phyloP scores from a whole-genome alignment of 2,329 filamentous ascomycete genomes.

The Aspergillus tanneri region DNA sequence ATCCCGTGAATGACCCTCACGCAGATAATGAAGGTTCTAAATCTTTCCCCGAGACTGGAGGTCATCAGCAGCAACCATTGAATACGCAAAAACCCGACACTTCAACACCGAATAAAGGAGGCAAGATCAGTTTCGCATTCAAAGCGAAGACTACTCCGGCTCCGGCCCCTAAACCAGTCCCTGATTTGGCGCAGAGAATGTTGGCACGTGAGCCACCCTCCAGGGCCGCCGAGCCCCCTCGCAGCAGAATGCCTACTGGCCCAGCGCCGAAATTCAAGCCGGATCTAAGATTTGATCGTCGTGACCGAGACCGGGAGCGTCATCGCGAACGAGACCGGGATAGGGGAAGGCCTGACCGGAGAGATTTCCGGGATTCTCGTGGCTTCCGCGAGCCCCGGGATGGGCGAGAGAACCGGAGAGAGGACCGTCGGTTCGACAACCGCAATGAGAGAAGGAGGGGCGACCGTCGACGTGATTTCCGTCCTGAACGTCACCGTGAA shows the following conservation, averaged over 20 bases:
- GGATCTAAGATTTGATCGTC: slow-evolving; percentile 44
- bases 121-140: slow-evolving; percentile 91
- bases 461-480: slow-evolving; percentile 32
- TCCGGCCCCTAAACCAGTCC: slow-evolving; percentile 52
- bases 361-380: slow-evolving; percentile 34
- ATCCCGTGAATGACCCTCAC: slow-evolving; percentile 61
- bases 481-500: slow-evolving; percentile 50
- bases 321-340: slow-evolving; percentile 33
- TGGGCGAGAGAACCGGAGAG: slow-evolving; percentile 34
- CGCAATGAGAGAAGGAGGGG: slow-evolving; percentile 41
- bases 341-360: slow-evolving; percentile 34
- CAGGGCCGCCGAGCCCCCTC: slow-evolving; percentile 34
- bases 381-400: slow-evolving; percentile 31
- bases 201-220: slow-evolving; percentile 42
- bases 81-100: slow-evolving; percentile 54
- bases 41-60: slow-evolving; percentile 38
- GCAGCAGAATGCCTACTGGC: slow-evolving; percentile 40
- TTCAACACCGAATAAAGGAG: slow-evolving; percentile 53
- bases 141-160: slow-evolving; percentile 69
- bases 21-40: slow-evolving; percentile 62
- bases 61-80: slow-evolving; percentile 55
- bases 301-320: slow-evolving; percentile 42
- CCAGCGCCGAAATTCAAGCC: slow-evolving; percentile 41
- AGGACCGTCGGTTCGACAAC: slow-evolving; percentile 43
- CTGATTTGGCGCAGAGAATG: slow-evolving; percentile 51